Evolutionary conservation across 2,329 filamentous ascomycete species (phyloP).

Genomic region (Neoarthrinium moseri): DNA sequence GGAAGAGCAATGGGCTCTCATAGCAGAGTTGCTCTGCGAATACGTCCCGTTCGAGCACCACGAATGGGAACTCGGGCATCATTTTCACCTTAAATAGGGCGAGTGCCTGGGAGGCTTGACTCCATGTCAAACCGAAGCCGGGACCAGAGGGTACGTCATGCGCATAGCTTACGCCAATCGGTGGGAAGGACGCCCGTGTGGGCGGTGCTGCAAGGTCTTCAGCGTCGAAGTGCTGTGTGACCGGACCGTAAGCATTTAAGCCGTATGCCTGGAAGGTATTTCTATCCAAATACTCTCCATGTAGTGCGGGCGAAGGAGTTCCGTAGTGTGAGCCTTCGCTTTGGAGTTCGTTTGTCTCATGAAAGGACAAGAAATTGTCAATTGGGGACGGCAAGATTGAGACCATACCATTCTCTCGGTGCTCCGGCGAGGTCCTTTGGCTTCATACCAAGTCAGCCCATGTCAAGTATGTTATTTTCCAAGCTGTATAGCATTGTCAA

Average conservation of each 20-base stretch:
- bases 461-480: too few relatives aligned
- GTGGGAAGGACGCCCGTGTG: background rate
- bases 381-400: background rate
- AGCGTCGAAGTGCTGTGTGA: background rate
- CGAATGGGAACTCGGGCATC: slow-evolving; percentile 37
- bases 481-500: too few relatives aligned
- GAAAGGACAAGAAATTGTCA: background rate
- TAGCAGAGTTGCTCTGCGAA: slow-evolving; percentile 27
- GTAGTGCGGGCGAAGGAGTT: background rate
- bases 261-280: background rate
- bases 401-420: background rate
- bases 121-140: slow-evolving; percentile 37
- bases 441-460: too few relatives aligned
- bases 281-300: background rate
- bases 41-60: slow-evolving; percentile 27
- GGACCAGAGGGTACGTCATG: slow-evolving; percentile 13
- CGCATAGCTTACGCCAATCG: background rate
- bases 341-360: background rate
- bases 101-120: slow-evolving; percentile 33
- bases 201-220: background rate
- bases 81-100: slow-evolving; percentile 30
- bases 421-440: background rate
- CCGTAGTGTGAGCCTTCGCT: background rate
- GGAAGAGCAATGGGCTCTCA: slow-evolving; percentile 37
- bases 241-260: background rate